These are phyloP conservation scores for Fraxinus sp. DNA, from an alignment of 305 asterid species.

Conservation along the genomic window DNA sequence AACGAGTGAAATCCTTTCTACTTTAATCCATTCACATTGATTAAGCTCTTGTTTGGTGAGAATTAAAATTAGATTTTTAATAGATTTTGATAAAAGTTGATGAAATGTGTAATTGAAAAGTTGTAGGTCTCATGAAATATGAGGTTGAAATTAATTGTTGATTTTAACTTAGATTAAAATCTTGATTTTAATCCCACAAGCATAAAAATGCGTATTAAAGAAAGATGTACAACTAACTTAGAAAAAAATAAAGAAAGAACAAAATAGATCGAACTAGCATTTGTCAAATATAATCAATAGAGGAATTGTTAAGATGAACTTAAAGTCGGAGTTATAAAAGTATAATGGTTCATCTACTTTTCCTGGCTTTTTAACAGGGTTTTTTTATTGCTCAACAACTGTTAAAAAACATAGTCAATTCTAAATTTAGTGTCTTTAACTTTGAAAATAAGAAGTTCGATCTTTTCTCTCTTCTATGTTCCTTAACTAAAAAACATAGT, in stretches of 20 bases:
- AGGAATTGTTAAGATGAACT: neutral
- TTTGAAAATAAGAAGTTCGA: neutral
- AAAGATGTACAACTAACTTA: neutral
- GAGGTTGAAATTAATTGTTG: neutral
- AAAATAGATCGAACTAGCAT: neutral
- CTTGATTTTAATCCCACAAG: neutral
- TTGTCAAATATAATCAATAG: neutral
- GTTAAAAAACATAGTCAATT: neutral
- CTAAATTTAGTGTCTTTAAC: neutral
- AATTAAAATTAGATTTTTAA: neutral
- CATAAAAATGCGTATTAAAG: neutral
- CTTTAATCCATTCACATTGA: neutral
- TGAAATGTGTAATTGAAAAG: neutral
- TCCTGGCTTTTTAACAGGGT: neutral
- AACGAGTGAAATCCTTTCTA: neutral
- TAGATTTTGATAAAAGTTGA: neutral
- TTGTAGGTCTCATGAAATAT: no score
- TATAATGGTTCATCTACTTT: neutral
- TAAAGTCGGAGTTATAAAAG: neutral
- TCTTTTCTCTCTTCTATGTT: neutral
- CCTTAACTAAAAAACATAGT: neutral
- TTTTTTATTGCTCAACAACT: neutral
- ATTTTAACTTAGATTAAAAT: neutral
- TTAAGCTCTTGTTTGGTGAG: neutral
- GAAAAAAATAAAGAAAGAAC: neutral